Conservation (phyloP, 176 grass and related monocot genomes). For the Triticum dicoccoides region DNA sequence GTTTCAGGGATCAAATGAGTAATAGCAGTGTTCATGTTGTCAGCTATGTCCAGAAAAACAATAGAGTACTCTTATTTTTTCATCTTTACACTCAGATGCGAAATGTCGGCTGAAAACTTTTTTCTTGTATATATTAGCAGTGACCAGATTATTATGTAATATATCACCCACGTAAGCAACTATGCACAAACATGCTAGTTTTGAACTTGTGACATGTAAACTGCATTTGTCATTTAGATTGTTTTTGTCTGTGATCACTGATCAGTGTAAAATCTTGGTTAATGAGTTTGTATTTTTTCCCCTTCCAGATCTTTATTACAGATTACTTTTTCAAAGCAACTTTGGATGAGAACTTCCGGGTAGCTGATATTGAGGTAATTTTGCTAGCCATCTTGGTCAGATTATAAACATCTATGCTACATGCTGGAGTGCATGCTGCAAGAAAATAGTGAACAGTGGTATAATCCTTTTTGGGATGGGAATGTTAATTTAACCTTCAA, state of each 20-base stretch:
- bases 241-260: not conserved
- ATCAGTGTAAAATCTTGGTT: not conserved
- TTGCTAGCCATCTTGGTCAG: not conserved
- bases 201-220: not conserved
- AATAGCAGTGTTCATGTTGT: not conserved
- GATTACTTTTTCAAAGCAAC: slow-evolving; percentile 97
- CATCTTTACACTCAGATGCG: not conserved
- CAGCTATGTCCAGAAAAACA: not conserved
- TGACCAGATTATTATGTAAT: not conserved
- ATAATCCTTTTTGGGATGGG: not conserved
- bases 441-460: not conserved
- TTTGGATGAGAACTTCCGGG: slow-evolving; percentile 59
- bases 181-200: not conserved
- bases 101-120: not conserved
- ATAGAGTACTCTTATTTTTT: not conserved
- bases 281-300: not conserved
- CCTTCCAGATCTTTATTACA: slow-evolving; percentile 83
- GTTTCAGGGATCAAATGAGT: not conserved
- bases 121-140: not conserved
- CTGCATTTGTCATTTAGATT: not conserved
- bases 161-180: not conserved
- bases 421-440: not conserved
- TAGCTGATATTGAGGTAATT: slow-evolving; percentile 89
- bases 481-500: slow-evolving; percentile 12
- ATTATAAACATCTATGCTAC: not conserved